Evolutionary conservation across 2,329 filamentous ascomycete genomes (phyloP), one percentile per base, ranked within the genome.

Genomic region (Teratosphaeria pseudoeucalypti): DNA sequence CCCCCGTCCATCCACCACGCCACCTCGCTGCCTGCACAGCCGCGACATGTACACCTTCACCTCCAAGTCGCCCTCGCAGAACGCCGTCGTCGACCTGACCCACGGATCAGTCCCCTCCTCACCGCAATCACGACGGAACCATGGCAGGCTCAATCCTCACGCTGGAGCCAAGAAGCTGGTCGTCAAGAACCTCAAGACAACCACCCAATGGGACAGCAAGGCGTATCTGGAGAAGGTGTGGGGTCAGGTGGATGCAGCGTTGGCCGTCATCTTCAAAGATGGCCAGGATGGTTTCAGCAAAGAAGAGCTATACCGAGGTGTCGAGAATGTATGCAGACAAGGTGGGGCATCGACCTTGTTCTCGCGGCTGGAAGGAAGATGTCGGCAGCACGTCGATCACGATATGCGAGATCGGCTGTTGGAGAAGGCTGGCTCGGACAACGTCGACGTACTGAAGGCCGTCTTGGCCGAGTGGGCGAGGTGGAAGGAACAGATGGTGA

Each of bases 281-380:
- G 74, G 78, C 61, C 82, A 82, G 57, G 78, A 83, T 58, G 70
- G 72, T 55, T 77, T 78, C 65, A 92, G 92, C n/a, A 79, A 95
- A 43, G 94, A 97, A 74, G 86, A 89, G 66, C 79, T 99, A 14
- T 97, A 96, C 72, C 85, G 90, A 55, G 90, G 89, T 4, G 90
- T 95, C 1, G 94, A 99, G 79, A 91, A 96, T 71, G 81, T 95
- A 11, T 99, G 94, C 72, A 83, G 90, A 57, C 87, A 88, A 67
- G 88, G 87, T 1, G 82, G 85, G 66, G 87, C 89, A 2, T 80
- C 82, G 19, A 80, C 84, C 58, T 75, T 96, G 58, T 88, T 86
- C 67, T 78, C 81, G 49, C 81, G 82, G 70, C 78, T 97, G 55
- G 81, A 84, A 64, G 76, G 78, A 11, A 82, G 83, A 64, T 90